Evolutionary conservation across 2,329 filamentous ascomycete genomes (phyloP).

Genomic region (Laburnicola sp.): DNA sequence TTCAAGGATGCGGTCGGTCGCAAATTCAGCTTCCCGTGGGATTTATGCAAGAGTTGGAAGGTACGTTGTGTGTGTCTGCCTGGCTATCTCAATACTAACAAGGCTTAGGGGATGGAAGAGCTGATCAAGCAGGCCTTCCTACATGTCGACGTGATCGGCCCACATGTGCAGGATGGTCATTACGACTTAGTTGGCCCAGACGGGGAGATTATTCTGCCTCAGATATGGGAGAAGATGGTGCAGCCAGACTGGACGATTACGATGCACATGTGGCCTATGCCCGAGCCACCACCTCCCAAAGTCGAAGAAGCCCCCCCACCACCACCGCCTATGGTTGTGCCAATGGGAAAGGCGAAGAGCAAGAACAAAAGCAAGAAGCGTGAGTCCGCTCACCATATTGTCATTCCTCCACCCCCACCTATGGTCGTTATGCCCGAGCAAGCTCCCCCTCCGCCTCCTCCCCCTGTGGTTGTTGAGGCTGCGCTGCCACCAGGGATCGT

Average conservation of each 20-base stretch:
- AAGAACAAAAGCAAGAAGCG: conserved; percentile 14
- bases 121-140: conserved; percentile 53
- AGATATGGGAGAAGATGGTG: conserved; percentile 51
- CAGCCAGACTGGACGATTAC: conserved; percentile 51
- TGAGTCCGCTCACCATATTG: conserved; percentile 12
- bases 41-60: conserved; percentile 22
- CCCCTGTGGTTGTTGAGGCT: neutral
- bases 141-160: conserved; percentile 49
- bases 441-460: conserved; percentile 13
- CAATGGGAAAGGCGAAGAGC: neutral
- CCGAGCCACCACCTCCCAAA: conserved; percentile 25
- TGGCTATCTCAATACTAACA: conserved; percentile 39
- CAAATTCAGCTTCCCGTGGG: conserved; percentile 22
- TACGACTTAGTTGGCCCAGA: conserved; percentile 53
- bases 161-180: conserved; percentile 50
- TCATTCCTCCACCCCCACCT: conserved; percentile 11
- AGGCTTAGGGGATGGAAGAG: conserved; percentile 61
- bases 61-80: conserved; percentile 75
- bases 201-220: conserved; percentile 51
- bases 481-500: neutral
- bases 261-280: conserved; percentile 53
- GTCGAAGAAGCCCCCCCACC: conserved; percentile 1
- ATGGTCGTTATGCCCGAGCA: conserved; percentile 4
- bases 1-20: conserved; percentile 25
- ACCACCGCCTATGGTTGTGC: neutral